Evolutionary conservation across 139 green algal genomes (phyloP).

Genomic region (Volvox reticuliferus): DNA sequence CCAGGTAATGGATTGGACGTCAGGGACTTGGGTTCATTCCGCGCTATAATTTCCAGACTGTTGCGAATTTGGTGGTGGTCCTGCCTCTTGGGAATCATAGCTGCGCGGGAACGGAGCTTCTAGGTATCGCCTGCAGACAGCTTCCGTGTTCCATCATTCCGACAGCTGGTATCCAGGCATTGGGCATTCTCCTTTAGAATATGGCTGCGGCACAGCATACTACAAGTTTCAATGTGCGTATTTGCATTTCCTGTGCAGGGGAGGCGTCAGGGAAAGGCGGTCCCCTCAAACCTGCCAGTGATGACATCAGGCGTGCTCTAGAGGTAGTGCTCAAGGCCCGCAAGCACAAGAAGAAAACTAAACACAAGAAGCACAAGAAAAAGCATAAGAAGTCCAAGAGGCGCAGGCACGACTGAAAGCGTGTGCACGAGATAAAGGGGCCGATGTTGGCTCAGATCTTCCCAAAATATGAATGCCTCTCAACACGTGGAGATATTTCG

Average conservation of each 20-base stretch:
- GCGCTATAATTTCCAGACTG: too few species aligned
- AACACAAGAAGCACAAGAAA: slow-evolving; percentile 28
- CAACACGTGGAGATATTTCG: too few species aligned
- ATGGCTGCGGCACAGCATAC: not conserved
- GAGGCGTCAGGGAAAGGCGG: not conserved
- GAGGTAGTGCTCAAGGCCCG: slow-evolving; percentile 36
- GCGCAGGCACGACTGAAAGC: not conserved
- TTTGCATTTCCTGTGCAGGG: not conserved
- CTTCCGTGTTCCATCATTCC: too few species aligned
- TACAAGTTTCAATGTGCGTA: too few species aligned
- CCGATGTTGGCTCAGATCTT: too few species aligned
- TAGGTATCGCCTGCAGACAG: too few species aligned
- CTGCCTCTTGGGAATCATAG: too few species aligned
- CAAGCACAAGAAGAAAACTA: slow-evolving; percentile 21
- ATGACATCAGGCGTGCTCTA: slow-evolving; percentile 30
- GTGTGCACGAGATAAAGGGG: too few species aligned
- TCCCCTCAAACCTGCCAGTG: not conserved
- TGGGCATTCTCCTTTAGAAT: not conserved
- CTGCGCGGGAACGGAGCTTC: too few species aligned
- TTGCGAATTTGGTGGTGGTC: too few species aligned
- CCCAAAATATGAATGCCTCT: too few species aligned
- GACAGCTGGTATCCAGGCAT: not conserved
- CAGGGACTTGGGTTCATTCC: too few species aligned
- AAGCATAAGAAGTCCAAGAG: slow-evolving; percentile 12
- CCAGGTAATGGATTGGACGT: not conserved